Base-by-base conservation (phyloP, 495 filamentous ascomycete genomes). In the Penicillium bovifimosum region DNA sequence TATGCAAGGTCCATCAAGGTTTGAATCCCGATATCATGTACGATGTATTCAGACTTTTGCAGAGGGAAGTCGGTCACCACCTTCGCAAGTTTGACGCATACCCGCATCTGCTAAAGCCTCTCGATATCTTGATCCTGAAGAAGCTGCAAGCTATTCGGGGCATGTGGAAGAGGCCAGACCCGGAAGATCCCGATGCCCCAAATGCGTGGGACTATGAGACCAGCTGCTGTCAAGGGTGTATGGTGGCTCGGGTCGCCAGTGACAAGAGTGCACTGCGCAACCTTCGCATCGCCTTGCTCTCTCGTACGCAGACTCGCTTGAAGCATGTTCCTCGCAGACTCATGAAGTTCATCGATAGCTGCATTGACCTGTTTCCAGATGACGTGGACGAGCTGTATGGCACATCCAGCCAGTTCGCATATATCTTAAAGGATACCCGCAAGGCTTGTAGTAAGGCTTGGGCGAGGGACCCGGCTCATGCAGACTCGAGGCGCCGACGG, bases 161-260 rank as follows among this genome's bases (percentile, higher is more conserved):
- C 0, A 67, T 73, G 62, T 74, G 69, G 70, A 57, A 47, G 33
- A 53, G 44, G 24, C 60, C 58, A 5, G 16, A 16, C 17, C 1
- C 28, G 2, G 38, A 42, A 7, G 28, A 13, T 9, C 9, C 43
- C 2, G 42, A 44, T 9, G 28, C 26, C 8, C 29, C 54, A 9
- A 18, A 41, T 2, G 50, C 48, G 27, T 62, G 59, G 61, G 2
- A 35, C 1, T 67, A 59, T 31, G 67, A 76, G 39, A 52, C 52
- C 20, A 66, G 76, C 43, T 24, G 52, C 16, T 72, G 76, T 47
- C 38, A 74, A 41, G 69, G 70, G 9, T 73, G 76, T 43, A 71
- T 77, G 34, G 51, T 77, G 35, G 64, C 68, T 2, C 60, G 72
- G 1, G 52, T 78, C 28, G 61, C 61, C 0, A 31, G 31, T 1